Evolutionary conservation across 306 rosid species (phyloP).

Genomic region (Phaseolus lunatus): DNA sequence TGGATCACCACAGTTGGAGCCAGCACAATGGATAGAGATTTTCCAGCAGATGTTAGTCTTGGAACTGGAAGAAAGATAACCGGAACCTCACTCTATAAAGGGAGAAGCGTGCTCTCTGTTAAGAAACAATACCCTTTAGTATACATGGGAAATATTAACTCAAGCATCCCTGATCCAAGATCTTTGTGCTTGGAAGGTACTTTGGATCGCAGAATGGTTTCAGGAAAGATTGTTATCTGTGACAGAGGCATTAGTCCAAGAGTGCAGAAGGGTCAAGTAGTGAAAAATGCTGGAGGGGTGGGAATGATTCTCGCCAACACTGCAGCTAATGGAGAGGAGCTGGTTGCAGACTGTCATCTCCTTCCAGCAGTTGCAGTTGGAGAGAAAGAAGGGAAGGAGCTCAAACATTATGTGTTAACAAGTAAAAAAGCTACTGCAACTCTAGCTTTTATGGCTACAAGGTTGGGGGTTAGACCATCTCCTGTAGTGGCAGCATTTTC

Average conservation of each 20-base stretch:
- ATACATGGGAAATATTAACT: constrained; percentile 46
- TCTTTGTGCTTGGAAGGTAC: constrained; percentile 62
- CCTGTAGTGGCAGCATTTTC: constrained; percentile 98
- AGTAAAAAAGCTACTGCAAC: constrained; percentile 64
- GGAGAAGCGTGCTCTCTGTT: constrained; percentile 35
- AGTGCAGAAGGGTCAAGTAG: constrained; percentile 92
- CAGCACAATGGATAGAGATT: constrained; percentile 93
- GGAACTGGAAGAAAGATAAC: constrained; percentile 59
- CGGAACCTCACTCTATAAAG: constrained; percentile 75
- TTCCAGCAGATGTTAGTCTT: constrained; percentile 76
- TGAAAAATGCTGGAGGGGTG: constrained; percentile 85
- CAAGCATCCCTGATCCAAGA: constrained; percentile 50
- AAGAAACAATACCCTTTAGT: constrained; percentile 61
- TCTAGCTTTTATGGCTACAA: constrained; percentile 68
- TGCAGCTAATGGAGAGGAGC: constrained; percentile 81
- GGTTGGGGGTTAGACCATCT: constrained; percentile 82
- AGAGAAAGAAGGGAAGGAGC: constrained; percentile 69
- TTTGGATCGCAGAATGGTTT: constrained; percentile 53
- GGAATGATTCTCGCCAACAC: constrained; percentile 93
- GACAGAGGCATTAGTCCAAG: constrained; percentile 93
- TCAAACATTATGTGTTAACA: constrained; percentile 67
- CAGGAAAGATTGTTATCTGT: constrained; percentile 90
- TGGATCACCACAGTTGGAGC: constrained; percentile 96
- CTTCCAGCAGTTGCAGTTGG: constrained; percentile 89
- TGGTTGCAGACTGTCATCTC: constrained; percentile 90